Evolutionary conservation across 2,329 filamentous ascomycete genomes (phyloP).

Genomic region (Colletotrichum scovillei): DNA sequence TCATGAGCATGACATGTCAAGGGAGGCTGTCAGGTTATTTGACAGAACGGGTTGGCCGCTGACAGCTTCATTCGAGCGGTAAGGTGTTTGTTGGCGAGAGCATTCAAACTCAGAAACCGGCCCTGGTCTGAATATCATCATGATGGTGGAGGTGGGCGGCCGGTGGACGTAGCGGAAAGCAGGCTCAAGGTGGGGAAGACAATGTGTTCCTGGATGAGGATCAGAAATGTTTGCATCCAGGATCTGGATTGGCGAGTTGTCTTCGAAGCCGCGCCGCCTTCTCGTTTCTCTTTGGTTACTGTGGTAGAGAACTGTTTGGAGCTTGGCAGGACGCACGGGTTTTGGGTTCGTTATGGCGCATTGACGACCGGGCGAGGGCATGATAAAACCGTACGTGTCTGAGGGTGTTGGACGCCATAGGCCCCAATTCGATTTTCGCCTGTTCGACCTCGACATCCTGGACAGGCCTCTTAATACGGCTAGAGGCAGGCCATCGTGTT

Average conservation of each 20-base stretch:
- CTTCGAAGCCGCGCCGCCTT: conserved; percentile 9
- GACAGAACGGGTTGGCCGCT: neutral
- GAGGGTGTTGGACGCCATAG: conserved; percentile 11
- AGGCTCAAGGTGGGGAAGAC: conserved; percentile 23
- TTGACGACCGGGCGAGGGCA: conserved; percentile 26
- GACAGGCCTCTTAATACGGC: neutral
- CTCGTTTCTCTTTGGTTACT: neutral
- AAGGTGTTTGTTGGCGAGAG: neutral
- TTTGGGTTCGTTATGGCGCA: conserved; percentile 27
- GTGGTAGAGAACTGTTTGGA: conserved; percentile 16
- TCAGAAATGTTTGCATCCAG: conserved; percentile 17
- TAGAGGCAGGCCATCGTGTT: neutral
- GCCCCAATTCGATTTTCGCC: neutral
- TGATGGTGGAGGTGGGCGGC: neutral
- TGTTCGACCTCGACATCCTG: neutral
- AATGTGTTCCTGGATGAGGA: conserved; percentile 20
- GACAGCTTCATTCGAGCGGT: neutral
- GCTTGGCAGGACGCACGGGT: conserved; percentile 25
- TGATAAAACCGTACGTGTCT: conserved; percentile 30
- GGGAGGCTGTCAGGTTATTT: neutral
- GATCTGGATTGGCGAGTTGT: conserved; percentile 10
- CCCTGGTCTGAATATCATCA: conserved; percentile 7
- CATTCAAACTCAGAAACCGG: neutral
- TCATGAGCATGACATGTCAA: neutral
- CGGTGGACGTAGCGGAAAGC: conserved; percentile 1